Evolutionary conservation across 148 eudicot species (phyloP).

Genomic region (Selenicereus undatus): DNA sequence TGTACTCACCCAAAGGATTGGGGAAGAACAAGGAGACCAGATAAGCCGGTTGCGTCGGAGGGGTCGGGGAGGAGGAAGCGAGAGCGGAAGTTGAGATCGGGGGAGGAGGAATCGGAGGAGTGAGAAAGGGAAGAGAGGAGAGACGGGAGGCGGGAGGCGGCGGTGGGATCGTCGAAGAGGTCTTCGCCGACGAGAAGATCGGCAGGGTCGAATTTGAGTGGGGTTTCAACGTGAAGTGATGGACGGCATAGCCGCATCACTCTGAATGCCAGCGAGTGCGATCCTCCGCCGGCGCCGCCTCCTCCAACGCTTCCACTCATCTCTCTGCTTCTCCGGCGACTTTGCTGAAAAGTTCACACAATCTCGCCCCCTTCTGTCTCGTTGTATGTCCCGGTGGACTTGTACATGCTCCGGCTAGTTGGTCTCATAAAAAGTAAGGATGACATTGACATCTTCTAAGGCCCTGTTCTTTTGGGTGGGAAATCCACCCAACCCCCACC

Average conservation of each 20-base stretch:
- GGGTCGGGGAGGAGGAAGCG: conserved; percentile 62
- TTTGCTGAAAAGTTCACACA: neutral
- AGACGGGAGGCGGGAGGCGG: conserved; percentile 37
- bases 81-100: conserved; percentile 62
- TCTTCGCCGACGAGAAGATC: conserved; percentile 91
- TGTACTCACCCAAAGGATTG: conserved; percentile 75
- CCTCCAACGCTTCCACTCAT: conserved; percentile 26
- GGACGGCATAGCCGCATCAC: conserved; percentile 95
- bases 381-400: neutral
- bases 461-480: too few species aligned
- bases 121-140: conserved; percentile 33
- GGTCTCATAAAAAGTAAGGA: neutral
- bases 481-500: too few species aligned
- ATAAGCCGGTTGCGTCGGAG: conserved; percentile 62
- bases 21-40: conserved; percentile 91
- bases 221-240: conserved; percentile 72
- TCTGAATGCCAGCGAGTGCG: conserved; percentile 85
- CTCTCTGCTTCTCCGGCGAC: conserved; percentile 18
- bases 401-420: neutral
- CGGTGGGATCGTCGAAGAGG: conserved; percentile 48
- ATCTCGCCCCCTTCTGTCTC: neutral
- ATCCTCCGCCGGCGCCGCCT: conserved; percentile 21
- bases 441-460: too few species aligned
- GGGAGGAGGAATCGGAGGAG: neutral
- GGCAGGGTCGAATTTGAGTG: conserved; percentile 73